Percentiles rank a stretch among this genome's conserved stretches.
These are phyloP conservation scores for Penicillium sp. DNA, from an alignment of 2,329 filamentous ascomycete species.

Conservation along the genomic window DNA sequence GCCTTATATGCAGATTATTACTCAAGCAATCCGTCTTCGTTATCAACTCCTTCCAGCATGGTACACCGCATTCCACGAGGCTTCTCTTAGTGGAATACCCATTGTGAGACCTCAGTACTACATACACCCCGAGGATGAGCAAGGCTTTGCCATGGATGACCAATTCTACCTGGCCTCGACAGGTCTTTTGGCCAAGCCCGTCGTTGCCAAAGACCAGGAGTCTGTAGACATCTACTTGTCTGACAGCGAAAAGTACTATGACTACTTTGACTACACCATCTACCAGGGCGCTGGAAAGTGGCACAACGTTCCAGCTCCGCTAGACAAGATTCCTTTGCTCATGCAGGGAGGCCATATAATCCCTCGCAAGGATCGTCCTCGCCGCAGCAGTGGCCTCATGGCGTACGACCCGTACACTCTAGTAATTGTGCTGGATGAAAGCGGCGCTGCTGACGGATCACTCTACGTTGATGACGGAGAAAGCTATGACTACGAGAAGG, in stretches of 20 bases:
- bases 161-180: conserved; percentile 88
- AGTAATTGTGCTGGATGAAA: conserved; percentile 66
- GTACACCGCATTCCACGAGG: conserved; percentile 96
- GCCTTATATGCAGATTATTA: conserved; percentile 81
- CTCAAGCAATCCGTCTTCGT: conserved; percentile 78
- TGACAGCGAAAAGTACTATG: conserved; percentile 85
- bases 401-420: conserved; percentile 92
- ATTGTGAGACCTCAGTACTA: conserved; percentile 92
- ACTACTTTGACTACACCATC: conserved; percentile 85
- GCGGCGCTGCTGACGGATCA: conserved; percentile 71
- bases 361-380: conserved; percentile 80
- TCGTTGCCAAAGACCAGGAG: conserved; percentile 71
- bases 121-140: conserved; percentile 79
- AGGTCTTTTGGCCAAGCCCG: conserved; percentile 87
- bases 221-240: conserved; percentile 80
- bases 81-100: conserved; percentile 75
- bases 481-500: conserved; percentile 79
- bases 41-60: conserved; percentile 88
- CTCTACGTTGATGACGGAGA: conserved; percentile 94
- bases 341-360: conserved; percentile 94
- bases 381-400: conserved; percentile 84
- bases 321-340: conserved; percentile 82
- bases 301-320: conserved; percentile 67
- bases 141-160: conserved; percentile 83
- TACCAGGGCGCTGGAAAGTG: conserved; percentile 69